Base-by-base conservation (phyloP, 345 rosid species). In the Lumnitzera racemosa region DNA sequence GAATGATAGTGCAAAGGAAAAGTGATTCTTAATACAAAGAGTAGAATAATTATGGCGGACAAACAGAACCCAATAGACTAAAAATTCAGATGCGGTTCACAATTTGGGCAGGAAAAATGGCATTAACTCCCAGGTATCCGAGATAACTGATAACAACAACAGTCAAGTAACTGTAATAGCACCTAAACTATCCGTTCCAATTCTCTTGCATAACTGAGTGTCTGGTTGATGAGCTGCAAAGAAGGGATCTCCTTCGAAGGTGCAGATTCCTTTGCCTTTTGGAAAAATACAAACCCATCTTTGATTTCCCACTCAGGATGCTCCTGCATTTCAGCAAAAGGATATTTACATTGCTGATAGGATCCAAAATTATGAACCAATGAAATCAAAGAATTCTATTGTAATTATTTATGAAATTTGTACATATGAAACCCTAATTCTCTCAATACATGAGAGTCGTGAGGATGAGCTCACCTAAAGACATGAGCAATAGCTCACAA, bases 221-320 rank as follows among this genome's bases (percentile, higher is more conserved):
- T 90, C 79, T 90, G 97, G 78, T 88, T 90, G 76, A 94, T 94
- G 72, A 94, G 95, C 72, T 84, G 96, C 53, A 90, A 86, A 41
- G 99, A 94, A 7, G 99, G 99, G 52, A 94, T 94, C 76, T 90
- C 99, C 80, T 90, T 90, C 67, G 96, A 88, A 0, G 97, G 92
- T 8, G 85, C 77, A n/a, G 87, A 70, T 57, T 94, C 97, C 68
- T 90, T 94, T 5, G 84, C 95, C 85, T 86, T 94, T 74, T 95
- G 99, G 82, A 90, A 88, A 58, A 71, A 72, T 7, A 94, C 96
- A 48, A 5, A 64, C 17, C 91, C 97, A 2, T 83, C 72, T 73
- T 80, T 86, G 67, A 80, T 76, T 78, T 90, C 96, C 99, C 99
- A 94, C 70, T 90, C 99, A 0, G 90, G 81, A 61, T 94, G 96